Evolutionary conservation across 192 early-diverging fungal genomes (phyloP).

Genomic region (Mycoemilia scoparia): DNA sequence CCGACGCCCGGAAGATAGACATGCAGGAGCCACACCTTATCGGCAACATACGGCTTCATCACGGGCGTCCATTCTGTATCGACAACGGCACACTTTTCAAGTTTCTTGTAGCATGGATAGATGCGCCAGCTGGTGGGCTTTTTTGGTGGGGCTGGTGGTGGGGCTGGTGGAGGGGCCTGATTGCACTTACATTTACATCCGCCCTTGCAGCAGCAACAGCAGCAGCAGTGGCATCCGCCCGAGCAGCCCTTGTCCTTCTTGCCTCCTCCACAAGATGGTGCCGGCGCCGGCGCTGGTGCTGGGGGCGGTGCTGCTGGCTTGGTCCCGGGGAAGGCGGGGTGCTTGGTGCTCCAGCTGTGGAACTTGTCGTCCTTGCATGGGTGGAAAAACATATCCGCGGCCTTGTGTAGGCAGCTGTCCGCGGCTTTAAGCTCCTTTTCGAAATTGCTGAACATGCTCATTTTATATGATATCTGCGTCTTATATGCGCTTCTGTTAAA

Average conservation of each 20-base stretch:
- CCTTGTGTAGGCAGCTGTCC: constrained; percentile 27
- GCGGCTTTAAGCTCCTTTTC: constrained; percentile 30
- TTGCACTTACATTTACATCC: constrained; percentile 8
- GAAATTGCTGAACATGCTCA: constrained; percentile 29
- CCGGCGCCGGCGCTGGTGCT: neutral
- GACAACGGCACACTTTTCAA: constrained; percentile 14
- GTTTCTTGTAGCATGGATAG: constrained; percentile 27
- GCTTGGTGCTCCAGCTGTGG: constrained; percentile 27
- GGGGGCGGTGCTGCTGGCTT: too few species aligned
- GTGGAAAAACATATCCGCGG: constrained; percentile 31
- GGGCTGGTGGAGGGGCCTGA: constrained; percentile 5
- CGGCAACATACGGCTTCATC: constrained; percentile 27
- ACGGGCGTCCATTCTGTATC: constrained; percentile 21
- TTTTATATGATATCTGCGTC: constrained; percentile 5
- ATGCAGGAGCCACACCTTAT: constrained; percentile 30
- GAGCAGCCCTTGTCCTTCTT: constrained; percentile 2
- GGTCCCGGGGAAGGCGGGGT: constrained; percentile 27
- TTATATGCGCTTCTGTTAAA: too few species aligned
- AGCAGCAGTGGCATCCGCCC: constrained; percentile 4
- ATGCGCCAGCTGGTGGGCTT: constrained; percentile 13
- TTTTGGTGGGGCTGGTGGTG: constrained; percentile 11
- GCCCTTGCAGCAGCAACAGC: constrained; percentile 5
- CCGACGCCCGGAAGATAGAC: constrained; percentile 21
- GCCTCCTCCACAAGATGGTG: too few species aligned
- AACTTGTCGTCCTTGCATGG: constrained; percentile 27